These are phyloP conservation scores for Aspergillus versicolor DNA, from an alignment of 2,329 filamentous ascomycete genomes.

Conservation along the genomic window DNA sequence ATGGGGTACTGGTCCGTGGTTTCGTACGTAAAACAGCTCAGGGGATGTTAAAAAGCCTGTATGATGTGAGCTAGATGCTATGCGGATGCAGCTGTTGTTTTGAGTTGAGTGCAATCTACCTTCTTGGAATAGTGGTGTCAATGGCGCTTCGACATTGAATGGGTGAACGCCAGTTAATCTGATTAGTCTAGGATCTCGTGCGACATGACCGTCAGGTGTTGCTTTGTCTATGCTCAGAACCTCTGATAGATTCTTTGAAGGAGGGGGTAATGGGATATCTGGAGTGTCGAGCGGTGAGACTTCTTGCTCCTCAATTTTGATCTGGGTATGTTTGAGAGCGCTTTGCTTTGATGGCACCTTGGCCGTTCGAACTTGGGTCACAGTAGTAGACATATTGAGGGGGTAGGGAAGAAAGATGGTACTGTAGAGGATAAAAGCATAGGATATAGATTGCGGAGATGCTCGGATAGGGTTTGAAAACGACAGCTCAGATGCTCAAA, in stretches of 20 bases:
- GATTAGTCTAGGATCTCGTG: conserved; percentile 77
- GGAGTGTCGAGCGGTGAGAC: conserved; percentile 22
- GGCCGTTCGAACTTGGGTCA: conserved; percentile 25
- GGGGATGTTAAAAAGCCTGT: conserved; percentile 81
- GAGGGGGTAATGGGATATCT: conserved; percentile 68
- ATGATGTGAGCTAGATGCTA: not conserved
- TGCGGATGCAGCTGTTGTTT: not conserved
- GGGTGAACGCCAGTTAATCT: conserved; percentile 85
- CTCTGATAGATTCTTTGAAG: conserved; percentile 54
- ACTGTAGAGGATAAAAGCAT: not conserved
- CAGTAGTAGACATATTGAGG: conserved; percentile 26
- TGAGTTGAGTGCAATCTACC: conserved; percentile 22
- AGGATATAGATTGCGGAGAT: not conserved
- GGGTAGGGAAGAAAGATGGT: not conserved
- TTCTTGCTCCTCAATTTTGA: conserved; percentile 29
- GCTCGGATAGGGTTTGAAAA: not conserved
- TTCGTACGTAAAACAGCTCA: conserved; percentile 87
- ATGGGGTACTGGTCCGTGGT: conserved; percentile 79
- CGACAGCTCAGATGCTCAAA: not conserved
- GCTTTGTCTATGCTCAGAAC: conserved; percentile 74
- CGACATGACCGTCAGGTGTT: conserved; percentile 80
- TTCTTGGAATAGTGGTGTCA: conserved; percentile 73
- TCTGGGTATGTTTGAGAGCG: conserved; percentile 20
- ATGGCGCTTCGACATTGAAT: conserved; percentile 84
- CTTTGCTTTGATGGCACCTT: conserved; percentile 13